Evolutionary conservation across 768 basidiomycete species (phyloP).

Genomic region (Leccinum arenicola): DNA sequence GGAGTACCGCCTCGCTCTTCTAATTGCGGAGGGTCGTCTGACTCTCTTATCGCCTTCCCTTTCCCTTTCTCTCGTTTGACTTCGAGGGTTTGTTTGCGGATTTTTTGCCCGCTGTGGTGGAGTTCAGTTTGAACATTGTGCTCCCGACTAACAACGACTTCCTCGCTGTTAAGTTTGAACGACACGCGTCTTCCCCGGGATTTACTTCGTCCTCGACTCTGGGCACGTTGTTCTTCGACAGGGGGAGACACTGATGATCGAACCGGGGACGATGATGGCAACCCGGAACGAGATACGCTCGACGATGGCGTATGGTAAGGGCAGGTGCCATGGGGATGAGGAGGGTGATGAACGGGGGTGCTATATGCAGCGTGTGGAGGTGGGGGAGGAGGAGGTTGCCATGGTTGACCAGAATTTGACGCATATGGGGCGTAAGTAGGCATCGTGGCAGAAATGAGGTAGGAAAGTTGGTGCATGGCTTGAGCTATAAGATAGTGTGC

Average conservation of each 20-base stretch:
- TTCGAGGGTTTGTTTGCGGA: slow-evolving; percentile 6
- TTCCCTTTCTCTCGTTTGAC: slow-evolving; percentile 17
- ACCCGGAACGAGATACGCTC: slow-evolving; percentile 41
- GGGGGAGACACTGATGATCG: slow-evolving; percentile 38
- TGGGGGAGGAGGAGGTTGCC: slow-evolving; percentile 13
- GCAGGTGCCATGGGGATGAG: slow-evolving; percentile 19
- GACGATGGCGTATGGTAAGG: slow-evolving; percentile 35
- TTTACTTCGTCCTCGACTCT: slow-evolving; percentile 45
- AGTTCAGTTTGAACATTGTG: slow-evolving; percentile 6
- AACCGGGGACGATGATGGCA: slow-evolving; percentile 54
- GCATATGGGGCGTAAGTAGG: slow-evolving; percentile 22
- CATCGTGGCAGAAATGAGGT: slow-evolving; percentile 33
- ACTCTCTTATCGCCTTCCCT: slow-evolving; percentile 11
- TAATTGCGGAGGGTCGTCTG: slow-evolving; percentile 4
- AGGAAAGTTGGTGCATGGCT: slow-evolving; percentile 42
- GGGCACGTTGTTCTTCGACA: slow-evolving; percentile 30
- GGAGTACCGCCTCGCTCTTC: slow-evolving; percentile 15
- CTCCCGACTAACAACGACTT: slow-evolving; percentile 4
- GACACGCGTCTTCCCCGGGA: slow-evolving; percentile 57
- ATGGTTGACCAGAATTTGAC: slow-evolving; percentile 20
- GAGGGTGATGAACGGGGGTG: slow-evolving; percentile 11
- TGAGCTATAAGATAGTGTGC: slow-evolving; percentile 37
- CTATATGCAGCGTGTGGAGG: slow-evolving; percentile 8
- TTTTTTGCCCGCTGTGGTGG: slow-evolving; percentile 4
- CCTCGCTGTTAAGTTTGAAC: slow-evolving; percentile 43